Base-by-base conservation (phyloP, 176 grass and related monocot genomes). In the Zoysia pacifica region DNA sequence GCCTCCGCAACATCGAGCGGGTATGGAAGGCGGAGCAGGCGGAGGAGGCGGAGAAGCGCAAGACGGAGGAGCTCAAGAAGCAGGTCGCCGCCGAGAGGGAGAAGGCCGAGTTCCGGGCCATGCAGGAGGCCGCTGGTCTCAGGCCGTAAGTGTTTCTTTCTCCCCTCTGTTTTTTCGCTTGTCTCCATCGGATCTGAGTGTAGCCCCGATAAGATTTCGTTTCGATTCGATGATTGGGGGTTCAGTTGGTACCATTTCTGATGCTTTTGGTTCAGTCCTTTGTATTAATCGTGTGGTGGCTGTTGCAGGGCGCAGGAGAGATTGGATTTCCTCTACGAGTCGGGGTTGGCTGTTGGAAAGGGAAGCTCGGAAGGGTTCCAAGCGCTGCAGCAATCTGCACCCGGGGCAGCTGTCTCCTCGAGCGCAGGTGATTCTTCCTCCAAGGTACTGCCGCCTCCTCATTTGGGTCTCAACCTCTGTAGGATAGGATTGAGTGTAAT, bases 21-120 rank as follows among this genome's bases (percentile, higher is more conserved):
- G 96, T 99, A 76, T 99, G 96, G 96, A 90, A 95, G 84, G 96
- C 96, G 39, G 96, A 99, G 90, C 92, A 95, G 86, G 92, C 94
- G 86, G 90, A 99, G 75, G 91, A 93, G 78, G 92, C 84, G 9
- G 90, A 99, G 92, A 87, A 94, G 74, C 79, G 45, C 45, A 99
- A 99, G 86, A 93, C 94, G 81, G 92, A 99, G 82, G 92, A 95
- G 81, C 85, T 95, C 81, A 89, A 86, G 66, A 91, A 93, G 93
- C 96, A 99, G 86, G 90, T 95, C 85, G 90, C 90, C 52, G 96
- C 94, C 52, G 96, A 99, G 81, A 70, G 79, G 60, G 96, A 99
- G 79, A 89, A 90, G 80, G 84, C 87, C 36, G 92, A 94, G 92
- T 98, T 94, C 77, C 92, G 96, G 44, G 90, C 88, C 43, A 87